Percentiles rank a stretch among this genome's conserved stretches.
Evolutionary conservation across 129 eudicot species (phyloP).

Genomic region (carrot (Daucus carota)): DH1_v3.0 NC_030381.2:1829001-1829500

Average conservation of each 20-base stretch:
- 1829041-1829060: background rate
- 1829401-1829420: background rate
- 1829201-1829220: background rate
- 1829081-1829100: background rate
- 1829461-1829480: constrained; percentile 64
- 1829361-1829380: background rate
- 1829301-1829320: background rate
- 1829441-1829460: background rate
- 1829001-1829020: background rate
- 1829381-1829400: background rate
- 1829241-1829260: background rate
- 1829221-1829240: background rate
- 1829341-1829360: background rate
- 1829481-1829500: constrained; percentile 72
- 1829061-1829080: background rate
- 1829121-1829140: background rate
- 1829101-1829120: background rate
- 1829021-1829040: background rate
- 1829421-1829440: background rate
- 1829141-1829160: background rate
- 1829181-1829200: background rate
- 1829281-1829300: background rate
- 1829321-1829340: background rate
- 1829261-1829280: background rate
- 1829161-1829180: background rate